Base-by-base conservation (phyloP, 169 alveolate genomes). In the Plasmodium ovale region DNA sequence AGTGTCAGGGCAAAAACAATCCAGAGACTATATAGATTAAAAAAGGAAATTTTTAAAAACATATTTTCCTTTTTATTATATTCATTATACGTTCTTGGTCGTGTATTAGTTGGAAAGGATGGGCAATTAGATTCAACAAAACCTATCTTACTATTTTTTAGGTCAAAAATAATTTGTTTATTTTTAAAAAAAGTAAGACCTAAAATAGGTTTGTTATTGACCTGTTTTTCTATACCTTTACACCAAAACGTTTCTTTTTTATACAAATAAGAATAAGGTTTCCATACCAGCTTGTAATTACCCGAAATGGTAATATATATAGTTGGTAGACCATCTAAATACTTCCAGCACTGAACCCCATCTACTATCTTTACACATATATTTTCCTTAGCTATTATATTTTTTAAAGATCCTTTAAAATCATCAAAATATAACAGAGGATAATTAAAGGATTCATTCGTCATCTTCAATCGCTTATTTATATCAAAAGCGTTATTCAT, bases 101-200 rank as follows among this genome's bases (percentile, higher is more conserved):
- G 47, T 37, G 84, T 16, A 21, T 33, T n/a, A 7, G 58, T 65
- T 39, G 82, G 37, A 65, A 65, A 9, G 35, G 84, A 65, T 16
- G 90, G 90, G 37, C 90, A 82, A 12, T 65, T 82, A 0, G 90
- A 65, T 7, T 82, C 90, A 16, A 82, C 64, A 51, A 82, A 65
- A 27, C 95, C 96, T 16, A 94, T 72, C 33, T 60, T 16, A 84
- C 85, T 60, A 10, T 62, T 51, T 49, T 91, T 31, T 0, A 92
- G 60, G 71, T 92, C 94, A 84, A 94, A 94, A 33, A 87, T 79
- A 10, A 92, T 77, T 44, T 60, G 87, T 54, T 92, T 94, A 56
- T 88, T 69, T 56, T 92, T 94, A 92, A 94, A 92, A 70, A 94
- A 94, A 0, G 94, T 94, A 53, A 94, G 92, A 3, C 96, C 96